These are phyloP conservation scores for Trichosporon asahii DNA, from an alignment of 1,284 basidiomycete species.

Conservation along the genomic window DNA sequence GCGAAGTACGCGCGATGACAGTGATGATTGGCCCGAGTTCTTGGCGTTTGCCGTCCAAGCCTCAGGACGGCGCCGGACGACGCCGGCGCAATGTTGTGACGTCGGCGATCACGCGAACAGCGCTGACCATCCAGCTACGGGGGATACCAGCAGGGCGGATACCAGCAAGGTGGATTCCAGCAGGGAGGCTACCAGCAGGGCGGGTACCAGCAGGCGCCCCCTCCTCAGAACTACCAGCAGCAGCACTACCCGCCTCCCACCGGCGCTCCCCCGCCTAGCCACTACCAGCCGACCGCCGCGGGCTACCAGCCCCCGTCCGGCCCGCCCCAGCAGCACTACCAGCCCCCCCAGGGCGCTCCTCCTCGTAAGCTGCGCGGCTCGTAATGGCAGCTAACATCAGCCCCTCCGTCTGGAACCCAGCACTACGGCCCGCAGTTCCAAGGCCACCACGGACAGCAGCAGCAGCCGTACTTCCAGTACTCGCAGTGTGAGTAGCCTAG, in stretches of 20 bases:
- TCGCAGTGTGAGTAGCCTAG: conserved; percentile 61
- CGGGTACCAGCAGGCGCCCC: background rate
- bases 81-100: background rate
- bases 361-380: background rate
- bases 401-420: conserved; percentile 60
- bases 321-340: conserved; percentile 3
- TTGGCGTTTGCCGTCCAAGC: background rate
- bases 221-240: background rate
- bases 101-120: background rate
- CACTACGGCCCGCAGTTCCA: conserved; percentile 65
- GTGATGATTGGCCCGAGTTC: background rate
- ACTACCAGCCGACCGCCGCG: conserved; percentile 19
- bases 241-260: conserved; percentile 19
- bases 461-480: conserved; percentile 70
- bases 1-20: background rate
- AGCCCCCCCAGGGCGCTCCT: conserved; percentile 10
- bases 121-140: background rate
- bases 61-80: background rate
- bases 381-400: background rate
- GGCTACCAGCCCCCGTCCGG: conserved; percentile 17
- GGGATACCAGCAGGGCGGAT: conserved; percentile 11
- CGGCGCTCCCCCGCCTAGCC: conserved; percentile 14
- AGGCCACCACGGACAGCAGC: conserved; percentile 56
- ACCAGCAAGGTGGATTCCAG: conserved; percentile 7
- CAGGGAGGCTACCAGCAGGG: conserved; percentile 8